Evolutionary conservation across 2,329 filamentous ascomycete species (phyloP).

Genomic region (Helicocarpus griseus): DNA sequence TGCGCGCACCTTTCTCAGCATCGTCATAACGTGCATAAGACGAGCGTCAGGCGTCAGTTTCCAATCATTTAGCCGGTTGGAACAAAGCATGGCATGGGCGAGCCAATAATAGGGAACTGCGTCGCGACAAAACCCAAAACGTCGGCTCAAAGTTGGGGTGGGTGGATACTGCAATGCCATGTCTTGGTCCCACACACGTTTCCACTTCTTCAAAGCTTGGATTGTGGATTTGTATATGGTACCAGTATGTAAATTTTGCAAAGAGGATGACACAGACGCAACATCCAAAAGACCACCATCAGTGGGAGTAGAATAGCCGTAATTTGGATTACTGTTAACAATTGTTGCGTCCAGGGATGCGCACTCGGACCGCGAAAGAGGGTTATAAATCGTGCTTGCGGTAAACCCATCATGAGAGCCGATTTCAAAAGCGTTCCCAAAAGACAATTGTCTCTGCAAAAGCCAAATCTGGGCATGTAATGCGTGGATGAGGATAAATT

Average conservation of each 20-base stretch:
- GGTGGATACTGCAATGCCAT: constrained; percentile 58
- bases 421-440: constrained; percentile 6
- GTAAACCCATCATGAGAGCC: constrained; percentile 5
- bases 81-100: constrained; percentile 55
- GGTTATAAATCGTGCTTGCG: not conserved
- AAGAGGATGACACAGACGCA: constrained; percentile 12
- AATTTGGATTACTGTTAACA: constrained; percentile 38
- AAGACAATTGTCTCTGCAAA: constrained; percentile 36
- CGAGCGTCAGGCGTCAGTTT: constrained; percentile 49
- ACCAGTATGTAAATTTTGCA: constrained; percentile 39
- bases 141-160: constrained; percentile 41
- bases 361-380: constrained; percentile 42
- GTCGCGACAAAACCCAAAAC: constrained; percentile 61
- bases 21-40: constrained; percentile 50
- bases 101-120: constrained; percentile 66
- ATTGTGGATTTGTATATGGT: constrained; percentile 39
- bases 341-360: constrained; percentile 36
- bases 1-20: constrained; percentile 50
- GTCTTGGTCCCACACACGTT: constrained; percentile 60
- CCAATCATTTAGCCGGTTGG: constrained; percentile 45
- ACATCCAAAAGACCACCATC: constrained; percentile 9
- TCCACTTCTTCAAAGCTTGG: constrained; percentile 60
- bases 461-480: constrained; percentile 54
- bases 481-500: constrained; percentile 64
- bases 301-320: constrained; percentile 36